Evolutionary conservation across 2,329 filamentous ascomycete genomes (phyloP), one percentile per base, ranked within the genome.

Genomic region (Botrytis hyacinthi): DNA sequence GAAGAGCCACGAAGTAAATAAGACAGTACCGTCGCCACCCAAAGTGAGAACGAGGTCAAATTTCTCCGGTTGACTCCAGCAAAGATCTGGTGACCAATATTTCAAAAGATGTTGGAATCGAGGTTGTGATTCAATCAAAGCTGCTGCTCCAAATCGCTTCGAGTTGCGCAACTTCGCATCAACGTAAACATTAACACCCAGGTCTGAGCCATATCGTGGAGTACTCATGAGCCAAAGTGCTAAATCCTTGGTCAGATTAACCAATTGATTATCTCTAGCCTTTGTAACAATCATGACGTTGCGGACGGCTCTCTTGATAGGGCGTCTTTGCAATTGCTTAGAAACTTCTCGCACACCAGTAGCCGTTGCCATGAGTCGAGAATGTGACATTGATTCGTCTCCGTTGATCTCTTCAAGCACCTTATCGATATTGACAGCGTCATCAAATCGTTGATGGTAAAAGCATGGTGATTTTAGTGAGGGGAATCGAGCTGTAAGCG

Each of bases 231-330:
- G 87, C 94, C 95, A 99, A 78, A 91, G 89, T 18, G 95, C 87
- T 74, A 99, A 85, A 81, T 99, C 94, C 74, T 93, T 89, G 2
- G 96, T 99, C 77, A 98, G 86, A 78, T 92, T 89, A 48, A 99
- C 95, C 26, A 99, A 87, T 78, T 93, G 90, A 81, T 99, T 98
- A 84, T 99, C 96, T 76, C 96, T 90, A 35, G 96, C 96, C 84
- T 98, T 99, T 75, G 96, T 99, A 76, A 99, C 93, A 80, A 99
- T 97, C 96, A 99, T 98, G 80, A 99, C 89, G 81, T 94, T 98
- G 80, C 90, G 90, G 65, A 99, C 95, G 18, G 95, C 95, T 77
- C 95, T 91, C 83, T 93, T 96, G 83, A 98, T 94, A 35, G 96
- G 95, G 59, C 94, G 90, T 73, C 95, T 90, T 84, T 97, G 95